These are phyloP conservation scores for Corchorus olitorius DNA, from an alignment of 345 rosid species.

Conservation along the genomic window DNA sequence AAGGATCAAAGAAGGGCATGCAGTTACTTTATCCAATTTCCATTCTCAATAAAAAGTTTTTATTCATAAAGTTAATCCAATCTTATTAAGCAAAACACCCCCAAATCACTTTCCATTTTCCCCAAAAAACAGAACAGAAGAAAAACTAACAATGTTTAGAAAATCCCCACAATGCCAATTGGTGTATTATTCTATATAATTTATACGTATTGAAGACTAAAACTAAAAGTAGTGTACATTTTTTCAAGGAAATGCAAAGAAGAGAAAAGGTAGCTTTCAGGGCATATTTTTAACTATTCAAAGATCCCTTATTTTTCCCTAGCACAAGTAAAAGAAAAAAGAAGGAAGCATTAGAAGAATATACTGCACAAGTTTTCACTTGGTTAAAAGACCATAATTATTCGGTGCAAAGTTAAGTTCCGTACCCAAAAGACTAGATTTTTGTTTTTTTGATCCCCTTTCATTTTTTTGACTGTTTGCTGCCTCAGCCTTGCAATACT, in stretches of 20 bases:
- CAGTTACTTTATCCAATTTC: neutral
- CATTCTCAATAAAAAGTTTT: neutral
- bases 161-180: neutral
- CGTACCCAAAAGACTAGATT: neutral
- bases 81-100: slow-evolving; percentile 12
- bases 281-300: neutral
- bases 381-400: neutral
- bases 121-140: neutral
- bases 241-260: no score
- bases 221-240: no score
- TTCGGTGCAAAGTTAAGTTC: slow-evolving; percentile 7
- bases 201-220: no score
- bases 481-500: neutral
- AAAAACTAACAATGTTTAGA: neutral
- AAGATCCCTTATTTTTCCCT: neutral
- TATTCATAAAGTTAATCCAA: neutral
- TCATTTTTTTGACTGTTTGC: slow-evolving; percentile 8
- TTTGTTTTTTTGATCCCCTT: neutral
- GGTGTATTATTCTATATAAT: no score
- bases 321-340: neutral
- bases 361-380: slow-evolving; percentile 4
- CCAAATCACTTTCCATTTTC: neutral
- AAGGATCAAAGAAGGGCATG: neutral
- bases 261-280: no score
- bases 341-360: neutral